Evolutionary conservation across 2,329 filamentous ascomycete genomes (phyloP), one percentile per base, ranked within the genome.

Genomic region (Aspergillus sp.): DNA sequence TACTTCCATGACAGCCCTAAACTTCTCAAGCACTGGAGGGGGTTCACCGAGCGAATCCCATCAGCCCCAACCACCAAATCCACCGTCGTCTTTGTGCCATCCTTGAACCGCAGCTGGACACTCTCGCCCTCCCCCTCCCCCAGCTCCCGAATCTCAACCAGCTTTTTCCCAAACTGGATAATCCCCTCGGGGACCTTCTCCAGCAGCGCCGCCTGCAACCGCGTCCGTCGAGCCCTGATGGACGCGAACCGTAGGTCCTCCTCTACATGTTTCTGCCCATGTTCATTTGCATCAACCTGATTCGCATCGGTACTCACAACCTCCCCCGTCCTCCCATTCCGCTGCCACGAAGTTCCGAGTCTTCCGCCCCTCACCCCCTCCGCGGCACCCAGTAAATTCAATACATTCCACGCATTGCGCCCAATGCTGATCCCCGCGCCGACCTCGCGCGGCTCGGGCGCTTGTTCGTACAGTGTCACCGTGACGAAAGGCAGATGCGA

Each of bases 341-440:
- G 31, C 23, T 59, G 57, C 22, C 45, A 45, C 30, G 58, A 51
- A 25, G n/a, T 8, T 1, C 38, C 52, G 11, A n/a, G 45, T 23
- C n/a, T 55, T 3, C 28, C 58, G 13, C 58, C 58, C 34, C 34
- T 60, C 3, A 60, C 58, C 3, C 47, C 46, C 7, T 60, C 51
- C 13, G 34, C 46, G 4, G 58, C 58, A 1, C 58, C 58, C 3
- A 60, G 58, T 3, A 60, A 13, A 4, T 46, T 11, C 1, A 60
- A 34, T 11, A 60, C 52, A 13, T 56, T 55, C 58, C 58, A 60
- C 4, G 30, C 45, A 51, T 60, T 60, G 5, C 52, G 45, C 4
- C 58, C 28, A 8, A 60, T 50, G 5, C 46, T 60, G 22, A 60
- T 60, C 2, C 58, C 58, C 3, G 58, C 58, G 5, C 58, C 58